phyloP scores from a whole-genome alignment of 2,329 filamentous ascomycete species.

The Fusarium sp. region DNA sequence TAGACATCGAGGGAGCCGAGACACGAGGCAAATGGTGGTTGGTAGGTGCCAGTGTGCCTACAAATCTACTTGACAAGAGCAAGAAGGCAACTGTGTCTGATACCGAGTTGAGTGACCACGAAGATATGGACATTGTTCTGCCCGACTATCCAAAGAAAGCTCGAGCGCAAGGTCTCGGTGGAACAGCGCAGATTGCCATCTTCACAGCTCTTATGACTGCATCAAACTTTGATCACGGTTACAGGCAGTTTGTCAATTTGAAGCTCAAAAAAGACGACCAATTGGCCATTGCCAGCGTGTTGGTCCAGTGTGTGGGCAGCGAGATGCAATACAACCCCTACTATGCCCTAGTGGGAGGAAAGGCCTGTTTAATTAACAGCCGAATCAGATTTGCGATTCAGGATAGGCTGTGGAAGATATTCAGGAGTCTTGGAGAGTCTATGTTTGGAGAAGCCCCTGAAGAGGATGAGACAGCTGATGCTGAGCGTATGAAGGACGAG shows the following conservation, averaged over 20 bases:
- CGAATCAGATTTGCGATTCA: conserved; percentile 88
- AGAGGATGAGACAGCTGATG: conserved; percentile 67
- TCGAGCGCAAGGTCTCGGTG: conserved; percentile 87
- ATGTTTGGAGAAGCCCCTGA: conserved; percentile 76
- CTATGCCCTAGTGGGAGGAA: conserved; percentile 87
- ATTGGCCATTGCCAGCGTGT: conserved; percentile 86
- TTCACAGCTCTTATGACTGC: conserved; percentile 93
- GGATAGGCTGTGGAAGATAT: conserved; percentile 88
- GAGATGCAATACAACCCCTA: conserved; percentile 93
- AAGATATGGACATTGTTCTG: conserved; percentile 65
- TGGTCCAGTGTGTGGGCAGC: conserved; percentile 88
- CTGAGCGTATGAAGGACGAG: conserved; percentile 63
- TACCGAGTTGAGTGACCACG: conserved; percentile 56
- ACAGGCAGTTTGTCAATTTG: conserved; percentile 84
- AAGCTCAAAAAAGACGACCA: conserved; percentile 89
- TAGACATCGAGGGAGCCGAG: conserved; percentile 86
- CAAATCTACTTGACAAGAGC: conserved; percentile 45
- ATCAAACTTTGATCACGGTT: conserved; percentile 86
- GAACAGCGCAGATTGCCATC: conserved; percentile 88
- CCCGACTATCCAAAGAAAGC: conserved; percentile 82
- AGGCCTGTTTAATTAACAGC: conserved; percentile 78
- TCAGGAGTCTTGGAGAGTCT: conserved; percentile 87
- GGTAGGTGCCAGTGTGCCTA: conserved; percentile 91
- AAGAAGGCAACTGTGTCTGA: conserved; percentile 34
- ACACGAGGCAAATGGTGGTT: conserved; percentile 99